Evolutionary conservation across 108 stramenopile species (phyloP).

Genomic region (Cyclotella baltica): DNA sequence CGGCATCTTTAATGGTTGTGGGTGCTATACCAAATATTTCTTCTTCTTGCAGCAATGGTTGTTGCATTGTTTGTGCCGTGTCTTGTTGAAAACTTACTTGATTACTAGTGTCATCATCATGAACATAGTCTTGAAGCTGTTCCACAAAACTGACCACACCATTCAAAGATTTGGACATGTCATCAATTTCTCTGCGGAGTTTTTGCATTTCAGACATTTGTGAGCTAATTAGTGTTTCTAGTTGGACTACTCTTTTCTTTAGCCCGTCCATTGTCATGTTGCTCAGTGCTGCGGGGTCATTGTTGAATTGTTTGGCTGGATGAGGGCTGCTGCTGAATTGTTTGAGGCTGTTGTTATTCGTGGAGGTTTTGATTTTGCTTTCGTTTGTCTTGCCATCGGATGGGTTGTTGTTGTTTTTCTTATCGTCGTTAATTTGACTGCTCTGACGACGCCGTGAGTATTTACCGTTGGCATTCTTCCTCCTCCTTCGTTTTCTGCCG

Average conservation of each 20-base stretch:
- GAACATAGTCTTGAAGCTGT: neutral
- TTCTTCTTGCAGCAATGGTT: conserved; percentile 50
- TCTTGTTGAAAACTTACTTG: neutral
- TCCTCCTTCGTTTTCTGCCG: conserved; percentile 5
- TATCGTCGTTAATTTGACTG: neutral
- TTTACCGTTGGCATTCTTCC: neutral
- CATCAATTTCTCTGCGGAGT: conserved; percentile 67
- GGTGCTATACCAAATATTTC: conserved; percentile 90
- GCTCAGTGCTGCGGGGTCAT: neutral
- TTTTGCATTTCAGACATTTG: conserved; percentile 79
- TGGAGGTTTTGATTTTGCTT: neutral
- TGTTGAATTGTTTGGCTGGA: neutral
- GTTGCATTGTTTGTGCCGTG: neutral
- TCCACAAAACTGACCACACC: conserved; percentile 70
- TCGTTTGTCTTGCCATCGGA: neutral
- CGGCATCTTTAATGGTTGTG: conserved; percentile 86
- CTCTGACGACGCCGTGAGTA: neutral
- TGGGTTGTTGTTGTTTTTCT: neutral
- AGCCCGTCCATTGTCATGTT: conserved; percentile 32
- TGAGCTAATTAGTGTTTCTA: conserved; percentile 75
- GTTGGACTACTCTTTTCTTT: conserved; percentile 63
- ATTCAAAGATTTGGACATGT: conserved; percentile 57
- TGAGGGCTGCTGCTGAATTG: conserved; percentile 37
- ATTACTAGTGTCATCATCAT: conserved; percentile 11
- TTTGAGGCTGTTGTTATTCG: conserved; percentile 50